Conservation (phyloP, 2,329 filamentous ascomycete species). For the Stenocarpella maydis region DNA sequence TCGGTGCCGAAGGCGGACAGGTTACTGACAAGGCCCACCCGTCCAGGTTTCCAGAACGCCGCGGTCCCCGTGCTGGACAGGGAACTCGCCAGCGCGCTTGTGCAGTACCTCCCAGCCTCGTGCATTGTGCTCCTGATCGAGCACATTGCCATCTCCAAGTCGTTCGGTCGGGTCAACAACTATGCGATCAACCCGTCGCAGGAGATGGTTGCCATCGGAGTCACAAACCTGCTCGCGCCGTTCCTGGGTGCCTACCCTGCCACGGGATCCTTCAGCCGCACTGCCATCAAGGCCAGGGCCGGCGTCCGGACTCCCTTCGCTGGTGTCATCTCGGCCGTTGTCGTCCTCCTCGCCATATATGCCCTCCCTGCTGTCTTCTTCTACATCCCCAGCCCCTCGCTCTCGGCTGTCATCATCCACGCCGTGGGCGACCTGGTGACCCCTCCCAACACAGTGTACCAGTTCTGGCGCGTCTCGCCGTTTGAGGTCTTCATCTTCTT, state of each 20-base stretch:
- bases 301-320: constrained; percentile 92
- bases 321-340: constrained; percentile 83
- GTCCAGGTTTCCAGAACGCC: constrained; percentile 79
- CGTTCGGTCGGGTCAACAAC: constrained; percentile 94
- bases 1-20: background rate
- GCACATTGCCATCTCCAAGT: constrained; percentile 97
- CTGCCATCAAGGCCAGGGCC: constrained; percentile 96
- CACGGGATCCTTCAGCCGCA: constrained; percentile 95
- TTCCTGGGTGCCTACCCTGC: constrained; percentile 93
- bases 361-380: constrained; percentile 88
- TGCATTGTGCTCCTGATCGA: constrained; percentile 97
- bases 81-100: constrained; percentile 73
- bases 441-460: constrained; percentile 87
- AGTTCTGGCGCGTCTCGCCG: constrained; percentile 94
- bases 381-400: constrained; percentile 84
- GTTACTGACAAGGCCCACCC: constrained; percentile 26
- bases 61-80: constrained; percentile 74
- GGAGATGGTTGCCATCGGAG: constrained; percentile 92
- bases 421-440: constrained; percentile 94
- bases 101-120: constrained; percentile 78
- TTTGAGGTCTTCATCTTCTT: constrained; percentile 94
- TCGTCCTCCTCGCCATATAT: constrained; percentile 91
- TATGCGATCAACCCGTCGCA: constrained; percentile 96
- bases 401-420: constrained; percentile 93
- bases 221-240: constrained; percentile 88